Base-by-base conservation (phyloP, 805 yeast species). In the Wickerhamomyces chaumierensis region DNA sequence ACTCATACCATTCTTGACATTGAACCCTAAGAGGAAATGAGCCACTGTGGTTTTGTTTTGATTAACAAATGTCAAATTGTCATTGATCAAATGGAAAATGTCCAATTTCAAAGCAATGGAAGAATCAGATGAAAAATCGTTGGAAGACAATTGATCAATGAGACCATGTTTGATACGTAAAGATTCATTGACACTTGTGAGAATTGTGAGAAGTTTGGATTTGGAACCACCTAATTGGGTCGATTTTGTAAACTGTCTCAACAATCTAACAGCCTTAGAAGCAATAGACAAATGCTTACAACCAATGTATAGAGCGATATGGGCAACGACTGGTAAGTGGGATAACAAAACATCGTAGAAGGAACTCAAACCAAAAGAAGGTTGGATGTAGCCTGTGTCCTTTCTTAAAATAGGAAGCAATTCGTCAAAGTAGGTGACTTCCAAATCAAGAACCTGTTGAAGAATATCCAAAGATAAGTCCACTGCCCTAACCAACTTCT, bases 11-110 rank as follows among this genome's bases (percentile, higher is more conserved):
- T 68, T 72, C 2, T 61, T 57, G 29, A 69, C 60, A 33, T 73
- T 76, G 56, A 78, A 86, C 0, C 97, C 97, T 2, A 90, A 65
- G 8, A 90, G 55, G 47, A 80, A 78, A 53, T 87, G 96, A 1
- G 90, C 63, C 1, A 81, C 68, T 0, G 79, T 68, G 5, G 76
- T 68, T 14, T 58, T n/a, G n/a, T n/a, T 60, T 11, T 60, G 61
- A 1, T 66, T 59, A 7, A 63, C 60, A 1, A 61, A 44, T 2
- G 63, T 55, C 36, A 85, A 58, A 43, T 75, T 73, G 3, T 56
- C 53, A 34, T 65, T 60, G 37, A 88, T 51, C 48, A 81, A 81
- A 25, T 73, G 66, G 37, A 90, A 57, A 5, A 87, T 56, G 14
- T 69, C 67, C 23, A 75, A 53, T 50, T 86, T 85, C 13, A 75